Percentiles rank a stretch among this genome's conserved stretches.
phyloP scores from a whole-genome alignment of 2,329 filamentous ascomycete species.

The Myriangium duriaei region DNA sequence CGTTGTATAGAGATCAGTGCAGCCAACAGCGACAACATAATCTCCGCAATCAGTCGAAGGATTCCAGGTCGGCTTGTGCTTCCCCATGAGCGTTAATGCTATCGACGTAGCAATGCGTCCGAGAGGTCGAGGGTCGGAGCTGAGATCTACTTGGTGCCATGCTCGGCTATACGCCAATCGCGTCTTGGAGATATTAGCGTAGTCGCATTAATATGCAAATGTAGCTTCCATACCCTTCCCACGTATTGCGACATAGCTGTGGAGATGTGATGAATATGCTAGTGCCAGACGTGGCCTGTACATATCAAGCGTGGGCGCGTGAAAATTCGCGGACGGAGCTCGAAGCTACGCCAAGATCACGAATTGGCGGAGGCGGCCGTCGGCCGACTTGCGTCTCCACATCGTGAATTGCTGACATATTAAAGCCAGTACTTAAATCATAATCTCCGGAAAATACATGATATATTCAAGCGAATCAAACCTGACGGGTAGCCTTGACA shows the following conservation, averaged over 20 bases:
- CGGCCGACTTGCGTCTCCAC: not conserved
- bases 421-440: not conserved
- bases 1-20: constrained; percentile 73
- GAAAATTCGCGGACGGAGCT: constrained; percentile 8
- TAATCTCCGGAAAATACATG: no score
- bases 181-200: constrained; percentile 47
- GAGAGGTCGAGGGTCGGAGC: constrained; percentile 58
- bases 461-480: no score
- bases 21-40: constrained; percentile 91
- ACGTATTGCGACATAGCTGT: constrained; percentile 63
- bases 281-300: no score
- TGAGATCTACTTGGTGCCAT: constrained; percentile 82
- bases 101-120: constrained; percentile 82
- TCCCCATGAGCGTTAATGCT: constrained; percentile 84
- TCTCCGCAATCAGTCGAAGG: constrained; percentile 97
- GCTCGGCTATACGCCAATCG: constrained; percentile 89
- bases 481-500: no score
- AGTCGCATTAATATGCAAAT: constrained; percentile 1
- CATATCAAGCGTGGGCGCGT: no score
- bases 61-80: constrained; percentile 97
- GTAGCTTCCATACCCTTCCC: constrained; percentile 50
- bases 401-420: constrained; percentile 8
- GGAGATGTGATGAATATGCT: constrained; percentile 5
- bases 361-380: constrained; percentile 1
- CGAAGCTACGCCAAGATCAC: constrained; percentile 1